phyloP scores from a whole-genome alignment of 345 rosid species.

The Nasturtium officinale region DNA sequence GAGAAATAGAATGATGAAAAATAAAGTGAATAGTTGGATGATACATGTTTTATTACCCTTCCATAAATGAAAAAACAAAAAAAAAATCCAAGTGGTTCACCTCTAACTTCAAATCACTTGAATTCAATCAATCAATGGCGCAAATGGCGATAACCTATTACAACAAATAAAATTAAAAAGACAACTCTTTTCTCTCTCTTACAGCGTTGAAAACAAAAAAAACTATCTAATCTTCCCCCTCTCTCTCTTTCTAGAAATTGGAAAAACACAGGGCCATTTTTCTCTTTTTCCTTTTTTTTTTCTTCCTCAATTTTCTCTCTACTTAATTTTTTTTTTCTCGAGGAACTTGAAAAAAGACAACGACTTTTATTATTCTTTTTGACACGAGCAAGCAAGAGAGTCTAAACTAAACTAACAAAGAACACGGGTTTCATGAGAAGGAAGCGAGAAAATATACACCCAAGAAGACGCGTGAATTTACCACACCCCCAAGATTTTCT shows the following conservation, averaged over 20 bases:
- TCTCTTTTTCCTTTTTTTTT: background rate
- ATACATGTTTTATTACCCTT: background rate
- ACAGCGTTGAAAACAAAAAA: slow-evolving; percentile 19
- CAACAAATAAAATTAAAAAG: background rate
- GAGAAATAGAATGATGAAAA: background rate
- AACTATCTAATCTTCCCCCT: background rate
- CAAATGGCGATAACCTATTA: slow-evolving; percentile 38
- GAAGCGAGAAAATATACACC: background rate
- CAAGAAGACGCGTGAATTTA: slow-evolving; percentile 34
- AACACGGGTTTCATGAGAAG: slow-evolving; percentile 39
- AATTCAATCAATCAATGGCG: slow-evolving; percentile 46
- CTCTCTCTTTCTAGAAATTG: slow-evolving; percentile 27
- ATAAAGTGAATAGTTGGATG: background rate
- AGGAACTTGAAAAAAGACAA: slow-evolving; percentile 29
- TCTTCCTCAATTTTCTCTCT: slow-evolving; percentile 32
- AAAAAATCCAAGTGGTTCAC: slow-evolving; percentile 32
- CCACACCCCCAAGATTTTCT: slow-evolving; percentile 5
- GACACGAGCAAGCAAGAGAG: slow-evolving; percentile 23
- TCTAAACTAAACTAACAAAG: background rate
- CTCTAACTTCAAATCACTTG: slow-evolving; percentile 32
- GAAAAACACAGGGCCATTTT: slow-evolving; percentile 26
- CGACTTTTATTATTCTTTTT: background rate
- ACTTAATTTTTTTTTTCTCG: background rate
- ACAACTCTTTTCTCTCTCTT: slow-evolving; percentile 46
- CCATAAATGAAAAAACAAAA: background rate